phyloP scores from a whole-genome alignment of 1,139 yeast genomes.

The Geotrichum australiense region DNA sequence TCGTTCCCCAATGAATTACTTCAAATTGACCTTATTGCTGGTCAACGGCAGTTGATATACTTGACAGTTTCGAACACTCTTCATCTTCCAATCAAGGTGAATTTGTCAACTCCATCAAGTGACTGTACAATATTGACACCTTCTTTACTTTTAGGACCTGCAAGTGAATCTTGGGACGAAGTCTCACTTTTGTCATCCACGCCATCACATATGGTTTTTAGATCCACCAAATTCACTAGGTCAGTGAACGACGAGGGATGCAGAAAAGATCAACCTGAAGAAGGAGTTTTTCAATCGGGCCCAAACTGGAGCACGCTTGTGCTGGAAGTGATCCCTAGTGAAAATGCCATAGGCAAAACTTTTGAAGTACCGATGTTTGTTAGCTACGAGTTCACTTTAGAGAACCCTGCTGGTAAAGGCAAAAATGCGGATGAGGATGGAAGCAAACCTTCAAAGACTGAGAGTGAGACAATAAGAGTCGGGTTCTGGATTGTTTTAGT shows the following conservation, averaged over 20 bases:
- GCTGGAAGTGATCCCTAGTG: constrained; percentile 36
- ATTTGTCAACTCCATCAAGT: constrained; percentile 22
- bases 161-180: constrained; percentile 28
- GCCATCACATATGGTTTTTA: constrained; percentile 26
- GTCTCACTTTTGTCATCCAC: constrained; percentile 25
- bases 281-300: constrained; percentile 38
- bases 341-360: background rate
- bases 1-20: constrained; percentile 11
- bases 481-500: constrained; percentile 14
- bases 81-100: constrained; percentile 23
- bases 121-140: constrained; percentile 22
- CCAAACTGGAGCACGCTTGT: constrained; percentile 54
- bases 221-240: constrained; percentile 28
- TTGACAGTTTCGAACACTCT: constrained; percentile 28
- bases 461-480: constrained; percentile 11
- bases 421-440: constrained; percentile 5
- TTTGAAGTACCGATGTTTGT: constrained; percentile 25
- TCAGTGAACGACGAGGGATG: constrained; percentile 29
- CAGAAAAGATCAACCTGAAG: constrained; percentile 16
- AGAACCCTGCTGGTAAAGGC: constrained; percentile 15
- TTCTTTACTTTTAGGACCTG: constrained; percentile 26
- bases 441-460: background rate
- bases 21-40: constrained; percentile 8
- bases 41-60: constrained; percentile 17
- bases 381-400: constrained; percentile 20